phyloP scores from a whole-genome alignment of 352 stramenopile genomes.

The Phytophthora ohioensis region DNA sequence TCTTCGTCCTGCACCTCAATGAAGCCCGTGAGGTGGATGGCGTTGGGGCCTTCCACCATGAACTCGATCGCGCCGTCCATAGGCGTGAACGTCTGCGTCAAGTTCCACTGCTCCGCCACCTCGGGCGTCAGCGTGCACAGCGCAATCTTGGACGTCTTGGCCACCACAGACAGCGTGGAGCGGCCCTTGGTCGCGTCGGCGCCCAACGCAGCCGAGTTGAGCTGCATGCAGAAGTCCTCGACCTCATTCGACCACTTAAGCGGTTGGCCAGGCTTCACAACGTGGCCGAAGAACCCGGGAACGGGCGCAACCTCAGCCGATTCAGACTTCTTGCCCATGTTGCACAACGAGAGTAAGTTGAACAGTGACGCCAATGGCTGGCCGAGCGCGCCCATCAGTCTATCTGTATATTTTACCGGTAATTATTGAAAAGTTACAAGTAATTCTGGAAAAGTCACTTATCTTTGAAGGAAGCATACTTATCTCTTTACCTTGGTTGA shows the following conservation, averaged over 20 bases:
- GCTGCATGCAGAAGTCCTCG: constrained; percentile 79
- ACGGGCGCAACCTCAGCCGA: constrained; percentile 56
- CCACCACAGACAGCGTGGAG: constrained; percentile 78
- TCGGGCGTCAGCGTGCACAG: constrained; percentile 76
- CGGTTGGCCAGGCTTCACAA: constrained; percentile 68
- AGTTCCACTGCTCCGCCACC: constrained; percentile 75
- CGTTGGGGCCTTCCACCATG: constrained; percentile 72
- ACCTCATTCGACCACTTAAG: constrained; percentile 78
- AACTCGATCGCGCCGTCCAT: constrained; percentile 81
- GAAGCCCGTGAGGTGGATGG: constrained; percentile 84
- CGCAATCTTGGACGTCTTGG: constrained; percentile 77
- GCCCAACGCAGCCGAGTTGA: constrained; percentile 80
- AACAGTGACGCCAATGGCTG: constrained; percentile 15
- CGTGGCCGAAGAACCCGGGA: constrained; percentile 84
- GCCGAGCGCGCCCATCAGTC: neutral
- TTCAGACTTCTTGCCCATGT: constrained; percentile 39
- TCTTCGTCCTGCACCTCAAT: constrained; percentile 84
- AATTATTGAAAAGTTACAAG: constrained; percentile 2
- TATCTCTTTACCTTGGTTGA: neutral
- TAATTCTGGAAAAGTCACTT: too few species aligned
- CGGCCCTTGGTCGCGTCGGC: constrained; percentile 58
- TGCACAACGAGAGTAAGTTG: neutral
- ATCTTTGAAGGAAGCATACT: too few species aligned
- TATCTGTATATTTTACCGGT: constrained; percentile 9
- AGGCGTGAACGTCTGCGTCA: constrained; percentile 82